phyloP scores from a whole-genome alignment of 1,284 basidiomycete species.

The Ustilago nuda region DNA sequence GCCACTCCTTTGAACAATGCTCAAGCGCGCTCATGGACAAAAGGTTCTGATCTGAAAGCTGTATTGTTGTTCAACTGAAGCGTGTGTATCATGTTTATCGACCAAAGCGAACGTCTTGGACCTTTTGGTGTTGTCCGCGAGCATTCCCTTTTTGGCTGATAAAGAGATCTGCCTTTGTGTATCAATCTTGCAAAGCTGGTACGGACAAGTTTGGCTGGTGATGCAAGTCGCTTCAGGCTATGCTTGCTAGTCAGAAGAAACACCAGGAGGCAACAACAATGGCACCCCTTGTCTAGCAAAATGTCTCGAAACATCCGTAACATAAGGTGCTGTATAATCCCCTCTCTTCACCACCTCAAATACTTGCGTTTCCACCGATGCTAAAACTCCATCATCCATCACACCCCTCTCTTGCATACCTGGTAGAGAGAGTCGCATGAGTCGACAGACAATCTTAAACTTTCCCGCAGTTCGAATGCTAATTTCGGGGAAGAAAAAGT shows the following conservation, averaged over 20 bases:
- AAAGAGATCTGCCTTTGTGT: too few relatives aligned
- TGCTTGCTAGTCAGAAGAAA: constrained; percentile 31
- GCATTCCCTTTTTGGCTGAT: too few relatives aligned
- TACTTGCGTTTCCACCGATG: constrained; percentile 27
- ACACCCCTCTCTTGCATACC: constrained; percentile 1
- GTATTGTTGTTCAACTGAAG: not conserved
- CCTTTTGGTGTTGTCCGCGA: too few relatives aligned
- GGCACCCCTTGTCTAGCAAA: constrained; percentile 55
- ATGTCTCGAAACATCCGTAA: constrained; percentile 56
- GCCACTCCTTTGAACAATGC: too few relatives aligned
- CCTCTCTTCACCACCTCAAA: constrained; percentile 45
- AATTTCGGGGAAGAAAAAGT: constrained; percentile 60
- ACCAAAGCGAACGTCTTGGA: too few relatives aligned
- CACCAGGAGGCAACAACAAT: constrained; percentile 48
- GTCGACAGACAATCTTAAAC: constrained; percentile 42
- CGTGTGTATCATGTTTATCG: not conserved
- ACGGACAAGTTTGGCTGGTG: too few relatives aligned
- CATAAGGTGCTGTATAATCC: constrained; percentile 45
- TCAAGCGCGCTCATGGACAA: too few relatives aligned
- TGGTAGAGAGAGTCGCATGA: constrained; percentile 45
- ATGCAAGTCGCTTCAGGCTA: too few relatives aligned
- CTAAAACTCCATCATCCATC: constrained; percentile 18
- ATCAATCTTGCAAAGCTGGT: too few relatives aligned
- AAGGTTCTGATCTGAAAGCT: not conserved
- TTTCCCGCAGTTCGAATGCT: constrained; percentile 47